A percentile compares a stretch with the other conserved stretches of the same genome.
Conservation (phyloP, 148 eudicot species). For the Rhododendron williamsianum region DNA sequence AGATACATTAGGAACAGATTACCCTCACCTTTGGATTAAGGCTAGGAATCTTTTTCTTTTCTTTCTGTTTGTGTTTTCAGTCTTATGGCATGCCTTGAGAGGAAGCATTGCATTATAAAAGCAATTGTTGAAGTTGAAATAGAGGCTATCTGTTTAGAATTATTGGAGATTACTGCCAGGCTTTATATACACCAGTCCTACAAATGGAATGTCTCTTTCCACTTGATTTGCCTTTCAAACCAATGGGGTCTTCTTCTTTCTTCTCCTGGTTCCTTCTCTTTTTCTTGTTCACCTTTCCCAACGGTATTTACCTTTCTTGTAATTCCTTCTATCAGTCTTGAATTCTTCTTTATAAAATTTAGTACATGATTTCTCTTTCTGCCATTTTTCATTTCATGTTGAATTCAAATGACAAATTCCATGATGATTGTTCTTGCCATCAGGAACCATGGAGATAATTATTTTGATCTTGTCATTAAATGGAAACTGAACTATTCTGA, state of each 20-base stretch:
- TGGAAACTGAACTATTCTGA: not conserved
- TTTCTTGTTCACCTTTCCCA: conserved; percentile 15
- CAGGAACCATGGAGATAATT: not conserved
- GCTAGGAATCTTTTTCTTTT: conserved; percentile 19
- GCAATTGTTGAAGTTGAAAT: not conserved
- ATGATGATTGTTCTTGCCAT: not conserved
- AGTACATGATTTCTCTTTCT: not conserved
- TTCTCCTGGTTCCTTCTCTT: conserved; percentile 13
- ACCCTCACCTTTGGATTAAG: conserved; percentile 7
- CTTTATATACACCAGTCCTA: not conserved
- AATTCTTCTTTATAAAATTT: not conserved
- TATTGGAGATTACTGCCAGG: not conserved
- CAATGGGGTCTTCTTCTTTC: conserved; percentile 16
- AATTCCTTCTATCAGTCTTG: not conserved
- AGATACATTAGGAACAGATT: not conserved
- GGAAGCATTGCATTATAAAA: conserved; percentile 16
- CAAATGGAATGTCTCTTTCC: conserved; percentile 8
- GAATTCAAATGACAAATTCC: not conserved
- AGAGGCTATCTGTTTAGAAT: not conserved
- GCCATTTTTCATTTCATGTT: not conserved
- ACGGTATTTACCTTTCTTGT: conserved; percentile 5
- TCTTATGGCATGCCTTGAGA: conserved; percentile 6
- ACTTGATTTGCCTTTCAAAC: conserved; percentile 15
- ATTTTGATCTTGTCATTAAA: not conserved
- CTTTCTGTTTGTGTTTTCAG: not conserved